phyloP scores from a whole-genome alignment of 2,329 filamentous ascomycete species.

The Colletotrichum destructivum region DNA sequence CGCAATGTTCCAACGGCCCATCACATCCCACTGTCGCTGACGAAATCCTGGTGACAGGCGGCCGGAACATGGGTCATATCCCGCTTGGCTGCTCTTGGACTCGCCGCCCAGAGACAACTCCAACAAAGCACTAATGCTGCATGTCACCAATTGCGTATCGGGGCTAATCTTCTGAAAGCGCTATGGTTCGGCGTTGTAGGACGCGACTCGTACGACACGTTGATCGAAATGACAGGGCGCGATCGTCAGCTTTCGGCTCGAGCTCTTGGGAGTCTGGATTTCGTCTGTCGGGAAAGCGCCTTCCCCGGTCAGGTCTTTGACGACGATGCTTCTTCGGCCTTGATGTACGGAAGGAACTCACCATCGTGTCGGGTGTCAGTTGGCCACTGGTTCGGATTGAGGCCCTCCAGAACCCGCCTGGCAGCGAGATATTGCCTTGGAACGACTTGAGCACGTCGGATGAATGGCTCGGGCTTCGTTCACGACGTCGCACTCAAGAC shows the following conservation, averaged over 20 bases:
- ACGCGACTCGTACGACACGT: conserved; percentile 38
- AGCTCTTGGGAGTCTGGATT: not conserved
- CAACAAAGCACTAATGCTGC: conserved; percentile 39
- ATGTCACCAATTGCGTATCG: conserved; percentile 37
- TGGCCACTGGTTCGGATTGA: conserved; percentile 18
- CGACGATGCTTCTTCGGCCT: conserved; percentile 1
- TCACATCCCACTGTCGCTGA: conserved; percentile 33
- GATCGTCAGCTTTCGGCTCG: conserved; percentile 17
- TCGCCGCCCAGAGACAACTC: conserved; percentile 27
- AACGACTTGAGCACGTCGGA: not conserved
- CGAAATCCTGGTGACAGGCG: conserved; percentile 32
- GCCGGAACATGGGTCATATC: conserved; percentile 35
- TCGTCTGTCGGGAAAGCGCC: not conserved
- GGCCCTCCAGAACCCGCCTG: conserved; percentile 20
- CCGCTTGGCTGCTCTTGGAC: conserved; percentile 37
- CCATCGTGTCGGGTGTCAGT: not conserved
- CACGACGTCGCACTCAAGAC: not conserved
- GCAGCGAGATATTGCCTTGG: conserved; percentile 3
- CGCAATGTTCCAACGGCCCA: conserved; percentile 34
- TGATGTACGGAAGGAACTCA: not conserved
- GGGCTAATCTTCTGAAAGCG: conserved; percentile 38
- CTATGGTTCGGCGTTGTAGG: conserved; percentile 12
- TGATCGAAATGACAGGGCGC: conserved; percentile 30
- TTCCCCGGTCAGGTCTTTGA: not conserved
- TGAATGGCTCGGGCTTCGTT: not conserved